Evolutionary conservation across 2,329 filamentous ascomycete genomes (phyloP).

Genomic region (Rutstroemia sp.): DNA sequence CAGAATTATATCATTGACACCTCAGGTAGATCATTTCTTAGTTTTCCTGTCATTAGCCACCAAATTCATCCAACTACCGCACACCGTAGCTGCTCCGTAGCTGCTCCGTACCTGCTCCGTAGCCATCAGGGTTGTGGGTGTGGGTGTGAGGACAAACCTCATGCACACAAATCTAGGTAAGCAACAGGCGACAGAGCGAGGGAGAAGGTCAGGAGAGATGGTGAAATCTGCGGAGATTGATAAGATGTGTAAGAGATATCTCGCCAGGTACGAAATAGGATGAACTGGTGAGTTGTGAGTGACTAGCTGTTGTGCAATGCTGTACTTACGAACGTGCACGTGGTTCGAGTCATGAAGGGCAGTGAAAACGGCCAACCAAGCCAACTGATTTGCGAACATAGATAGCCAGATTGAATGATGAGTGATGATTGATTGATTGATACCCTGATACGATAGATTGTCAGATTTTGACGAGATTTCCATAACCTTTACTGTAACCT

Average conservation of each 20-base stretch:
- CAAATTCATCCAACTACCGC: background rate
- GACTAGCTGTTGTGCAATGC: background rate
- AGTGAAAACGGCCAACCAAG: background rate
- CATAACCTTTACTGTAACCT: background rate
- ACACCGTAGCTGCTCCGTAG: background rate
- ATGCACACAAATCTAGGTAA: too few relatives aligned
- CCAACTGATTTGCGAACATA: background rate
- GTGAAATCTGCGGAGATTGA: too few relatives aligned
- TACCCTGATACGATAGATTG: background rate
- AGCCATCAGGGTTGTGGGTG: background rate
- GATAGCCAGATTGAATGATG: background rate
- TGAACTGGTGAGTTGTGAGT: too few relatives aligned
- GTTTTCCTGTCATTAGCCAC: background rate
- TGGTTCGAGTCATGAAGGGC: slow-evolving; percentile 5
- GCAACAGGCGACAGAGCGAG: too few relatives aligned
- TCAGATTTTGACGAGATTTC: background rate
- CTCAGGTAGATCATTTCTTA: background rate
- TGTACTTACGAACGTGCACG: background rate
- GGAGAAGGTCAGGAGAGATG: too few relatives aligned
- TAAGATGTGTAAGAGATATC: too few relatives aligned
- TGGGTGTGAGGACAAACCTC: too few relatives aligned
- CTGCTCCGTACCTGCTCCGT: background rate
- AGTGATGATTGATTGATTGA: too few relatives aligned
- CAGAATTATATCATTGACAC: too few relatives aligned
- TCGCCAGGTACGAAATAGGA: too few relatives aligned